These are phyloP conservation scores for thale cress (Arabidopsis thaliana) DNA, from an alignment of 345 rosid species.

Conservation along the genomic window DNA sequence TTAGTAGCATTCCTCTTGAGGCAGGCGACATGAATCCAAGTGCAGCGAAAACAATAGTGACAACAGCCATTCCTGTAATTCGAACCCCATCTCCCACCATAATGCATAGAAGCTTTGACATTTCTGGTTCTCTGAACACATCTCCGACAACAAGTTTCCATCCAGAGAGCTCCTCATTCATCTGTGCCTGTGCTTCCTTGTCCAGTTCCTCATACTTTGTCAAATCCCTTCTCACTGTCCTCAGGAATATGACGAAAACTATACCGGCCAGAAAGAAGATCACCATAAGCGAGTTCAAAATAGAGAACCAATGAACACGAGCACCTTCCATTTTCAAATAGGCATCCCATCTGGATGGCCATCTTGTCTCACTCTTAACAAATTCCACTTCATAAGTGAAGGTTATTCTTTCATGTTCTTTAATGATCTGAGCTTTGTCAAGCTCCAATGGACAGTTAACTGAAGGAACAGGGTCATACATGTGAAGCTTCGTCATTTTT, in stretches of 20 bases:
- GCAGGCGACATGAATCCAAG: constrained; percentile 88
- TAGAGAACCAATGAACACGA: constrained; percentile 87
- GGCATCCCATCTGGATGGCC: constrained; percentile 95
- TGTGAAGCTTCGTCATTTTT: constrained; percentile 63
- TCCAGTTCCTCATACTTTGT: constrained; percentile 83
- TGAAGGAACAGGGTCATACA: constrained; percentile 61
- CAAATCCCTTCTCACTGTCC: constrained; percentile 87
- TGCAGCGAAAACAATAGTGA: constrained; percentile 79
- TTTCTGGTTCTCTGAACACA: constrained; percentile 82
- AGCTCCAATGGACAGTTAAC: constrained; percentile 73
- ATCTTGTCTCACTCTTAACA: constrained; percentile 69
- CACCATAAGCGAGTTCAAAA: constrained; percentile 79
- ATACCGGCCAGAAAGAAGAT: constrained; percentile 78
- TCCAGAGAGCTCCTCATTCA: constrained; percentile 87
- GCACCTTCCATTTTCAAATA: constrained; percentile 91
- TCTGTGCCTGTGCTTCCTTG: constrained; percentile 86
- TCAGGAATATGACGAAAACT: constrained; percentile 77
- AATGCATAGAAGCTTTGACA: constrained; percentile 71
- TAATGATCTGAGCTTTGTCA: constrained; percentile 81
- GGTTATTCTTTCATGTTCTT: constrained; percentile 69
- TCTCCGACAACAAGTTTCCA: constrained; percentile 95
- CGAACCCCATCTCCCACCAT: constrained; percentile 82
- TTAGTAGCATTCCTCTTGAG: constrained; percentile 83
- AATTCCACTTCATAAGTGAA: constrained; percentile 86
- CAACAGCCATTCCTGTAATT: constrained; percentile 81